Conservation (phyloP, 1,284 basidiomycete genomes). For the Veloboletus limbatus region DNA sequence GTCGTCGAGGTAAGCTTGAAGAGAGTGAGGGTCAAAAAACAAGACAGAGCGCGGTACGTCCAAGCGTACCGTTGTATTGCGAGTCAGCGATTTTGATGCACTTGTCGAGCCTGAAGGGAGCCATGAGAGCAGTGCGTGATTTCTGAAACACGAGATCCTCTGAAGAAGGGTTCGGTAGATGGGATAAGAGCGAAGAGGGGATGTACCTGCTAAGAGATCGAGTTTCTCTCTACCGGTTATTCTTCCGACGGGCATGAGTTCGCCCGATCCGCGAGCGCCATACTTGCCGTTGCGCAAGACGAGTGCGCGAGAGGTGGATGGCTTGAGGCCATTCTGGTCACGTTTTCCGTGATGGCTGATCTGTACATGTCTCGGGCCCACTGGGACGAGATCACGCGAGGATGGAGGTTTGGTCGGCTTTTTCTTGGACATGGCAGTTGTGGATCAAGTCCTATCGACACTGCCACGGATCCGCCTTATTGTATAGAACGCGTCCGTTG, state of each 20-base stretch:
- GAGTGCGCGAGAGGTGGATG: conserved; percentile 67
- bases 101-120: conserved; percentile 60
- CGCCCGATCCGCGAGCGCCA: conserved; percentile 66
- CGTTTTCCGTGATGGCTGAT: conserved; percentile 39
- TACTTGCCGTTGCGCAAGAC: conserved; percentile 71
- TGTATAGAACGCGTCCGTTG: conserved; percentile 3
- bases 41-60: not conserved
- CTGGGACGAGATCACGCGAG: conserved; percentile 46
- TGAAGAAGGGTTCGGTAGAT: conserved; percentile 29
- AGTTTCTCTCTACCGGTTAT: conserved; percentile 75
- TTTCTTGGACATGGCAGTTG: conserved; percentile 33
- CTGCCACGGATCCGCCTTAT: not conserved
- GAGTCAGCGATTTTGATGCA: conserved; percentile 66
- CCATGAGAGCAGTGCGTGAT: conserved; percentile 54
- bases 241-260: conserved; percentile 52
- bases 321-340: conserved; percentile 50
- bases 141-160: conserved; percentile 62
- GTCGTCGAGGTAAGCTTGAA: conserved; percentile 61
- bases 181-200: not conserved
- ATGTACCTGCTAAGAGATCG: conserved; percentile 68
- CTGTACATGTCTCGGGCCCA: conserved; percentile 53
- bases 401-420: conserved; percentile 20
- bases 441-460: not conserved
- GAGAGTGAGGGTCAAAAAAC: conserved; percentile 9
- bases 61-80: conserved; percentile 57